phyloP scores from a whole-genome alignment of 2,329 filamentous ascomycete species.

The Pseudogymnoascus sp. region DNA sequence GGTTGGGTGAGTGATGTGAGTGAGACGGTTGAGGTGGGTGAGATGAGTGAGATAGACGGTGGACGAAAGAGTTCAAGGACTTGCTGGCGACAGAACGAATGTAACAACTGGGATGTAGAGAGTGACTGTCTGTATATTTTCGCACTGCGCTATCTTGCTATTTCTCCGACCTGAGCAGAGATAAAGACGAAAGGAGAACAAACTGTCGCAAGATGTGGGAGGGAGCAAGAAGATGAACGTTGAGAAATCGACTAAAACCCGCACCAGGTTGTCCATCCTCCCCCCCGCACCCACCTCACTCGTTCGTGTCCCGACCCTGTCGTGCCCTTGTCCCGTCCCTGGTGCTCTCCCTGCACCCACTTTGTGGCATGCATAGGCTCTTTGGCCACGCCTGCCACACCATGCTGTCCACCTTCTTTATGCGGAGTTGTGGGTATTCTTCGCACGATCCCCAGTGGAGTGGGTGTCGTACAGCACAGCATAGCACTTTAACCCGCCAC shows the following conservation, averaged over 20 bases:
- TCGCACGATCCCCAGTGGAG: not conserved
- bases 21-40: not conserved
- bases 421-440: not conserved
- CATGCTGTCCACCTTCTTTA: not conserved
- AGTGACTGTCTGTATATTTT: conserved; percentile 3
- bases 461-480: not conserved
- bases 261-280: not conserved
- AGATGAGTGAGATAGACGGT: not conserved
- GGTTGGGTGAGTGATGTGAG: not conserved
- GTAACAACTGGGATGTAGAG: not conserved
- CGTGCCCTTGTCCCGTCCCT: not conserved
- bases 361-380: not conserved
- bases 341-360: not conserved
- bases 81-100: not conserved
- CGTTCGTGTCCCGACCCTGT: not conserved
- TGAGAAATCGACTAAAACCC: conserved; percentile 5
- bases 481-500: not conserved
- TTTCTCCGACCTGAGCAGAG: not conserved
- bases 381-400: not conserved
- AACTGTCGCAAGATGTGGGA: not conserved
- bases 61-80: not conserved
- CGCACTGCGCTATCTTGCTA: not conserved
- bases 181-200: not conserved
- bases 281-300: not conserved
- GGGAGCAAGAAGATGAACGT: conserved; percentile 1